Evolutionary conservation across 257 asterid species (phyloP).

Genomic region (Apocynum venetum): DNA sequence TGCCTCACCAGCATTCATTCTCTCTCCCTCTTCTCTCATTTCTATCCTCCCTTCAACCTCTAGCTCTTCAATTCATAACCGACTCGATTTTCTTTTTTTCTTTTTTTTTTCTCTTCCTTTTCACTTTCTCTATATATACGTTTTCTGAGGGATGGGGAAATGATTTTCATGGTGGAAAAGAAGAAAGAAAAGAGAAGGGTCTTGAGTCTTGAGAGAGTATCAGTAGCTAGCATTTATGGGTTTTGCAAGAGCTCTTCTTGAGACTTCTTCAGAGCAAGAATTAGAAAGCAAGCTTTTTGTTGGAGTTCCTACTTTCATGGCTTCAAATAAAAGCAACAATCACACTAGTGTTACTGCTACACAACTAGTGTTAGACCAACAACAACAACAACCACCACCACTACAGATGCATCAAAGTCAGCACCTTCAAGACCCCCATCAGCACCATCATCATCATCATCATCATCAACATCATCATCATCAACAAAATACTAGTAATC

Average conservation of each 20-base stretch:
- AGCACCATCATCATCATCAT: neutral
- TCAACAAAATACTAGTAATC: constrained; percentile 14
- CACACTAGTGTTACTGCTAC: neutral
- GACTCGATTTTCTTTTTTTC: constrained; percentile 9
- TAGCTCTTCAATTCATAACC: constrained; percentile 15
- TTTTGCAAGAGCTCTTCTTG: constrained; percentile 16
- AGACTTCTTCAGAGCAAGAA: constrained; percentile 12
- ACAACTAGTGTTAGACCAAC: constrained; percentile 7
- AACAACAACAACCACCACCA: neutral
- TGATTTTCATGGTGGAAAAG: neutral
- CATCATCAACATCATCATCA: constrained; percentile 21
- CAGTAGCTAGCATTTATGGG: constrained; percentile 15
- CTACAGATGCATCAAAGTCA: constrained; percentile 10
- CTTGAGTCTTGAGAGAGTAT: neutral
- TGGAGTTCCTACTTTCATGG: constrained; percentile 19
- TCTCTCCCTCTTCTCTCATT: constrained; percentile 13
- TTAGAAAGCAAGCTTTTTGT: constrained; percentile 13
- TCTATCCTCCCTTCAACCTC: constrained; percentile 17
- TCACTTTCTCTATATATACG: constrained; percentile 3
- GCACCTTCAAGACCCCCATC: constrained; percentile 6
- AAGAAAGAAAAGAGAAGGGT: neutral
- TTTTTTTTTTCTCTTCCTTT: neutral
- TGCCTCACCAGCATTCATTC: constrained; percentile 21
- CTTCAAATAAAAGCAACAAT: constrained; percentile 12
- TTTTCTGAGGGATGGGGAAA: neutral